Base-by-base conservation (phyloP, 306 rosid genomes). In the Amphicarpaea edgeworthii region DNA sequence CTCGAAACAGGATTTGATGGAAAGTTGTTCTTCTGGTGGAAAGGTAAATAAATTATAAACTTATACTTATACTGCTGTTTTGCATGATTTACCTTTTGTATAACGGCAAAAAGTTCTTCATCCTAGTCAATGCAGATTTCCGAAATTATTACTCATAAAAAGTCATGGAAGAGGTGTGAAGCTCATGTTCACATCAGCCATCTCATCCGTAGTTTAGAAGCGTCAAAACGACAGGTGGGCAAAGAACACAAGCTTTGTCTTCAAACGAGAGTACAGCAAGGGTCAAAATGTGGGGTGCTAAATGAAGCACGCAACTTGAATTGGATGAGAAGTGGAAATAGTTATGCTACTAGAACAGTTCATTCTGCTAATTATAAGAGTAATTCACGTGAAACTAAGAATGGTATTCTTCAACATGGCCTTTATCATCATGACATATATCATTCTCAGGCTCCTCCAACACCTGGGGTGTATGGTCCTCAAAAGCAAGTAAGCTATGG, bases 151-250 rank as follows among this genome's bases (percentile, higher is more conserved):
- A 8, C 15, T 32, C 79, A 55, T 42, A 83, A 77, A 75, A 85
- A 32, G 43, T 42, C 79, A 17, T 76, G 84, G 85, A 93, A 89
- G 89, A 89, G 79, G 73, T 89, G 90, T 73, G 91, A 88, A 37
- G 76, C 83, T 61, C 97, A 93, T 80, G 92, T 88, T 63, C 78
- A 80, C 87, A 90, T 90, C 45, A 80, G 91, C 76, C 87, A 53
- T 50, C 68, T 90, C 66, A 90, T 93, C 68, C 85, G 59, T 68
- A 79, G 59, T 54, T 78, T 87, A 17, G 79, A 87, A 42, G 43
- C 34, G 49, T 60, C 88, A 2, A 83, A 75, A 79, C 28, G 80
- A 76, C 41, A 42, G 70, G 66, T 60, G 17, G 32, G 37, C 19
- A 47, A 68, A 49, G 59, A 75, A 77, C 68, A 80, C n/a, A 63